phyloP scores from a whole-genome alignment of 345 rosid species.

The Eucalyptus brandiana region DNA sequence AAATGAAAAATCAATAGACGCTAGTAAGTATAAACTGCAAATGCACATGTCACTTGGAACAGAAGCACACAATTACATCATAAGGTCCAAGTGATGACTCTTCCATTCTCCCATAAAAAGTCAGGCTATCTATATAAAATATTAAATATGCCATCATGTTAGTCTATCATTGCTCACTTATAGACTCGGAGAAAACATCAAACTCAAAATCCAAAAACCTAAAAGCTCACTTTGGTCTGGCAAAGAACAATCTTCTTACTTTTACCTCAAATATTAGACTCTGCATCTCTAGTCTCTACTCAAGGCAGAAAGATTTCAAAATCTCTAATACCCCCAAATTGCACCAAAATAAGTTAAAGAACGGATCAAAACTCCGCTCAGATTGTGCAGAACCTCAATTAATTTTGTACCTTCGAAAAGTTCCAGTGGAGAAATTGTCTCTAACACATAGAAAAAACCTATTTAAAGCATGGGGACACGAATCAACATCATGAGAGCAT shows the following conservation, averaged over 20 bases:
- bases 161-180: neutral
- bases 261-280: neutral
- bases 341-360: neutral
- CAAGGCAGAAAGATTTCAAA: neutral
- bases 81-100: neutral
- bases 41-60: neutral
- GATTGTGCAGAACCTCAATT: neutral
- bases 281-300: neutral
- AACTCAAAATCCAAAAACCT: neutral
- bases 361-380: neutral
- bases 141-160: neutral
- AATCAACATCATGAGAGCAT: neutral
- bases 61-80: neutral
- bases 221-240: neutral
- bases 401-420: neutral
- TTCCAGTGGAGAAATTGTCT: neutral
- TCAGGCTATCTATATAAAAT: neutral
- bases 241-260: neutral
- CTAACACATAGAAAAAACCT: neutral
- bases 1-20: neutral
- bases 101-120: neutral
- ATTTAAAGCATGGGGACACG: neutral
- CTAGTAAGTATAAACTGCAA: neutral
- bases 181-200: neutral
- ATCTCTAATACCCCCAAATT: neutral